Evolutionary conservation across 2,329 filamentous ascomycete genomes (phyloP), one percentile per base, ranked within the genome.

Genomic region (Talaromyces albobiverticillius): DNA sequence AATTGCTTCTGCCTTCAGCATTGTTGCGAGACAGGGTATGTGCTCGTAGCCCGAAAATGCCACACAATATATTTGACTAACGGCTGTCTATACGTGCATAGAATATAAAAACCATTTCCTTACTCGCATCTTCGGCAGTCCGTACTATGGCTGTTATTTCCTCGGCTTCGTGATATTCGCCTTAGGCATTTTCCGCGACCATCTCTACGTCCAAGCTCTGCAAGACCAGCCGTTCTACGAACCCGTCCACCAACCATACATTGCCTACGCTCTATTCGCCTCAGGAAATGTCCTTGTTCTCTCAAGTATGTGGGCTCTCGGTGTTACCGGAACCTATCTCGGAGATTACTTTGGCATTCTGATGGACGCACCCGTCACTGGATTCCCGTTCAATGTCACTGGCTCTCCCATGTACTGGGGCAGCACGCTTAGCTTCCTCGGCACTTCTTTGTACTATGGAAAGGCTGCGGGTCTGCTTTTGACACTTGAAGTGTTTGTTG

Each of bases 261-360:
- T 86, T 16, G 90, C 89, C 40, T 87, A 86, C 59, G 81, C 77
- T 4, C 82, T 97, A 53, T 82, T 97, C 63, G 79, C 80, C 25
- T 68, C 76, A 34, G 94, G 94, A 55, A 96, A 96, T 72, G 73
- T 88, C 49, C 84, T 99, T 32, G 94, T 99, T 47, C 65, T 97
- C 48, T 87, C 87, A 31, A 94, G 89, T 57, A 97, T 95, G 75
- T 96, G 86, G 85, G 88, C 86, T 31, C 84, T 99, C 38, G 94
- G 94, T 55, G 84, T 99, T 66, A 96, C 91, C 0, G 94, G 94
- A 59, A 99, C 94, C 34, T 99, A 96, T 71, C 80, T 99, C 32
- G 94, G 94, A 63, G 94, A 99, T 78, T 99, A 99, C 80, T 99
- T 97, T 70, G 94, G 94, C 63, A 96, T 97, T 71, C 80, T 99